Conservation (phyloP, 2,329 filamentous ascomycete species). For the Fusarium pseudograminearum region DNA sequence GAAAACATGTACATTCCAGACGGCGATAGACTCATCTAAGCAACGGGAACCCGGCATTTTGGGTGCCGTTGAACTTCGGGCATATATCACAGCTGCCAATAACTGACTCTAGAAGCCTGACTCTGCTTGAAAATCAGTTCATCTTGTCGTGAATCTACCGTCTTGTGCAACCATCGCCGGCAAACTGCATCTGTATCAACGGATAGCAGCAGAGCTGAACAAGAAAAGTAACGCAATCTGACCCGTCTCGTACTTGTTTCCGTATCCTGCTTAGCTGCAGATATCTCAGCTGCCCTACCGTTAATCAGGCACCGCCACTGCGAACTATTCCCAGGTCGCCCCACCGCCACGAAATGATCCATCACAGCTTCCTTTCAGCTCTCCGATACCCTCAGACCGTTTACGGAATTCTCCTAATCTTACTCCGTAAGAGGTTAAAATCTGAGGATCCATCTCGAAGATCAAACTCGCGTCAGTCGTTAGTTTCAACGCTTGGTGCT, state of each 20-base stretch:
- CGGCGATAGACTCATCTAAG: not conserved
- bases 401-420: not conserved
- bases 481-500: conserved; percentile 19
- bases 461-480: conserved; percentile 20
- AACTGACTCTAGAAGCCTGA: not conserved
- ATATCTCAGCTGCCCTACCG: conserved; percentile 10
- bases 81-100: conserved; percentile 13
- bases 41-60: conserved; percentile 14
- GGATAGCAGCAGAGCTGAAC: conserved; percentile 20
- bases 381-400: not conserved
- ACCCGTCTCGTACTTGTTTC: conserved; percentile 10
- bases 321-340: conserved; percentile 18
- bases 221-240: not conserved
- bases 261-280: conserved; percentile 15
- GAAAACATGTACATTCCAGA: conserved; percentile 23
- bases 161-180: conserved; percentile 5
- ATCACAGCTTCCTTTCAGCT: not conserved
- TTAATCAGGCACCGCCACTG: conserved; percentile 2
- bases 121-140: not conserved
- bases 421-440: not conserved
- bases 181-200: conserved; percentile 4
- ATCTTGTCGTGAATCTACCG: conserved; percentile 3
- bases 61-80: not conserved
- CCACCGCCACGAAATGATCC: conserved; percentile 38
- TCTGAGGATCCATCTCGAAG: conserved; percentile 9